phyloP scores from a whole-genome alignment of 2,329 filamentous ascomycete genomes.

The Xylariaceae sp. region DNA sequence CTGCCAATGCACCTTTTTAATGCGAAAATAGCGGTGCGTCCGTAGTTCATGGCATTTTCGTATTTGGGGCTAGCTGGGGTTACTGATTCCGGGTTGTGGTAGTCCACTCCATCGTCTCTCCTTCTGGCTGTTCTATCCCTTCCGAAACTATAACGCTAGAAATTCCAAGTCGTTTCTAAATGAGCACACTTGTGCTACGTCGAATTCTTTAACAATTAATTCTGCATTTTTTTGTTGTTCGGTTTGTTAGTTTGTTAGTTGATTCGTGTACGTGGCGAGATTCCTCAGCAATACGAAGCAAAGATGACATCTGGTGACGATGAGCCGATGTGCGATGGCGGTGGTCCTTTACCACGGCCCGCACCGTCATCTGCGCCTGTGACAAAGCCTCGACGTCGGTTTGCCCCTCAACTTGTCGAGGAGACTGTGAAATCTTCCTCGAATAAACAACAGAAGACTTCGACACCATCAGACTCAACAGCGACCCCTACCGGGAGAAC shows the following conservation, averaged over 20 bases:
- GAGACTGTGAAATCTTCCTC: slow-evolving; percentile 36
- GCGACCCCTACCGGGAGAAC: slow-evolving; percentile 24
- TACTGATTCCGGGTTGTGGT: slow-evolving; percentile 18
- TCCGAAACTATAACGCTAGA: slow-evolving; percentile 6
- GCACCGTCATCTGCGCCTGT: slow-evolving; percentile 20
- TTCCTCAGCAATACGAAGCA: neutral
- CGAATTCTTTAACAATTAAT: slow-evolving; percentile 8
- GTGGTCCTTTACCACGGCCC: slow-evolving; percentile 16
- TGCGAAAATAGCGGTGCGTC: slow-evolving; percentile 28
- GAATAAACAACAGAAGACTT: slow-evolving; percentile 11
- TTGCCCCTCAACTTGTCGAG: slow-evolving; percentile 40
- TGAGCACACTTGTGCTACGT: neutral
- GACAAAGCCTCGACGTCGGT: slow-evolving; percentile 37
- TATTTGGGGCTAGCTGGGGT: slow-evolving; percentile 24
- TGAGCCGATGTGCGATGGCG: slow-evolving; percentile 32
- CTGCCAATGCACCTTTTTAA: slow-evolving; percentile 9
- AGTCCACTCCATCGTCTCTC: slow-evolving; percentile 6
- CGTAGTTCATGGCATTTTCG: slow-evolving; percentile 10
- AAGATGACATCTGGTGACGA: slow-evolving; percentile 32
- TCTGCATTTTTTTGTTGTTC: slow-evolving; percentile 3
- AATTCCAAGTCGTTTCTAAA: slow-evolving; percentile 6
- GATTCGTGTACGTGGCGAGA: neutral
- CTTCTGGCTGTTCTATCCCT: slow-evolving; percentile 6
- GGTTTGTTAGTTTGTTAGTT: neutral
- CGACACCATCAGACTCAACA: slow-evolving; percentile 22